These are phyloP conservation scores for Juncus inflexus DNA, from an alignment of 176 grass and related monocot species.

Conservation along the genomic window DNA sequence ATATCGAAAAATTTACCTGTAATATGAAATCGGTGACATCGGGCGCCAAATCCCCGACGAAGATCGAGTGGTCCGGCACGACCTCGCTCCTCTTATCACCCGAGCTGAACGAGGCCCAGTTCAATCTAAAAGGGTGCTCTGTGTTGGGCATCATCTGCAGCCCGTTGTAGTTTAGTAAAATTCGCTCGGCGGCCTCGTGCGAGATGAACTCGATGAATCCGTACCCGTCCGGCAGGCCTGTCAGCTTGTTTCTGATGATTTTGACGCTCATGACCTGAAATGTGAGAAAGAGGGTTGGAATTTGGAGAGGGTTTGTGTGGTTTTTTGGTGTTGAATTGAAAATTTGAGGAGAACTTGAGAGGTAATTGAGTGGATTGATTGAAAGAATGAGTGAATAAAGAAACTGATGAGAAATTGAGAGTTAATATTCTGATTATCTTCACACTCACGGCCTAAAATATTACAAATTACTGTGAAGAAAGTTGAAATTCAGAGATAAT, in stretches of 20 bases:
- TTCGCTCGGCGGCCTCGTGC: constrained; percentile 81
- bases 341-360: no score
- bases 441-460: neutral
- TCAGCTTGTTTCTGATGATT: constrained; percentile 92
- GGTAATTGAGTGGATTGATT: no score
- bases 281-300: no score
- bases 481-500: no score
- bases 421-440: neutral
- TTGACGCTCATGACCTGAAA: constrained; percentile 79
- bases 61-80: constrained; percentile 82
- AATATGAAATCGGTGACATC: constrained; percentile 98
- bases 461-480: no score
- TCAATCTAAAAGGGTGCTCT: constrained; percentile 90
- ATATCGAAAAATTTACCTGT: constrained; percentile 18
- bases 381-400: no score
- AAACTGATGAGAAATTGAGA: no score
- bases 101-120: constrained; percentile 97
- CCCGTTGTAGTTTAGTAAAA: constrained; percentile 86
- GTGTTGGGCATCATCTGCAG: constrained; percentile 83
- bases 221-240: constrained; percentile 89
- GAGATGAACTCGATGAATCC: constrained; percentile 97
- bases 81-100: constrained; percentile 78
- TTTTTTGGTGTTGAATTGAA: no score
- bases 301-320: no score
- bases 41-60: constrained; percentile 93